These are phyloP conservation scores for Xylariaceae sp. DNA, from an alignment of 2,329 filamentous ascomycete genomes.

Conservation along the genomic window DNA sequence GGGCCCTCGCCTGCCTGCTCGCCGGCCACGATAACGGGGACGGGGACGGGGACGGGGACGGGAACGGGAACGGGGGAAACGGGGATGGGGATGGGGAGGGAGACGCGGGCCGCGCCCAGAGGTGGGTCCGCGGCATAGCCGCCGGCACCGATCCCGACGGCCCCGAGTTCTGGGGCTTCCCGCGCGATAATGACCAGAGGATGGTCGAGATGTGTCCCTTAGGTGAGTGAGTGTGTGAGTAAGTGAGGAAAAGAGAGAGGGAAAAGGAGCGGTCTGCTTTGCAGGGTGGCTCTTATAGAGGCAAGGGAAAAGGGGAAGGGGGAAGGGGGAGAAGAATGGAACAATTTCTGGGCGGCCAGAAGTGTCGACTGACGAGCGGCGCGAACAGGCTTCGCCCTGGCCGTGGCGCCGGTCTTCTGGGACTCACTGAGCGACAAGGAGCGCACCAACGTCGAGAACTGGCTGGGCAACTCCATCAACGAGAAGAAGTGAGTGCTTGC, in stretches of 20 bases:
- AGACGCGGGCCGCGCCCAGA: slow-evolving; percentile 53
- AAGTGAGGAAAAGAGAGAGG: no score
- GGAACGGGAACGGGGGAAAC: no score
- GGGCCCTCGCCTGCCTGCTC: slow-evolving; percentile 64
- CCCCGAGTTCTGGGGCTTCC: slow-evolving; percentile 69
- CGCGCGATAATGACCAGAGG: slow-evolving; percentile 68
- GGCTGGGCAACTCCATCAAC: slow-evolving; percentile 70
- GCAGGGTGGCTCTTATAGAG: no score
- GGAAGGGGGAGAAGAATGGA: no score
- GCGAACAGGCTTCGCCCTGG: slow-evolving; percentile 60
- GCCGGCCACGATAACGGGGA: no score
- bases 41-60: no score
- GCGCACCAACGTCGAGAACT: slow-evolving; percentile 58
- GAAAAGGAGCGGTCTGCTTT: no score
- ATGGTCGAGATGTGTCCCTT: slow-evolving; percentile 84
- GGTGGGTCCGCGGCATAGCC: slow-evolving; percentile 64
- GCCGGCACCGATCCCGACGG: slow-evolving; percentile 63
- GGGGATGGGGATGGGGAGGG: slow-evolving; percentile 64
- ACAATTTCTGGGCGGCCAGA: no score
- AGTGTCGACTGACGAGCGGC: no score
- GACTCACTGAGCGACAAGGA: slow-evolving; percentile 54
- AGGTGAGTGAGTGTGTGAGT: no score
- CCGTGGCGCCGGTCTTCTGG: slow-evolving; percentile 62
- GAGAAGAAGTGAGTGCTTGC: slow-evolving; percentile 64
- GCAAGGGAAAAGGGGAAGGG: no score